Evolutionary conservation across 1,139 yeast genomes (phyloP).

Genomic region (Lodderomyces jiufengensis): DNA sequence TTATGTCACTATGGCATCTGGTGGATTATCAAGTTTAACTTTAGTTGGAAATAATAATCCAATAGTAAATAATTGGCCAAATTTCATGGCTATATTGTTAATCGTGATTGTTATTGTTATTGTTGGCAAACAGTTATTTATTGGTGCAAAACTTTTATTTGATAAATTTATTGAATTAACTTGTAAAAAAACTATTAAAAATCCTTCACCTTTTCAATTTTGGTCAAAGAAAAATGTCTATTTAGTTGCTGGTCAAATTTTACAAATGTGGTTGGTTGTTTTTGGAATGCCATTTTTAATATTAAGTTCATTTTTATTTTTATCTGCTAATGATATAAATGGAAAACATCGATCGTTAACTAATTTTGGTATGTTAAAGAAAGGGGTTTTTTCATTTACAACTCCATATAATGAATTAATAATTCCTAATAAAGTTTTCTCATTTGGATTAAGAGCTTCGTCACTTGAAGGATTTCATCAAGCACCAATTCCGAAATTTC

Average conservation of each 20-base stretch:
- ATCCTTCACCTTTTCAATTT: constrained; percentile 9
- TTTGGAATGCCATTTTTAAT: constrained; percentile 48
- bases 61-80: constrained; percentile 36
- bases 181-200: constrained; percentile 5
- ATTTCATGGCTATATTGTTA: constrained; percentile 40
- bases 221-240: constrained; percentile 21
- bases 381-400: constrained; percentile 25
- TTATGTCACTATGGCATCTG: constrained; percentile 30
- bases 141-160: constrained; percentile 17
- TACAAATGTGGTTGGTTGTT: constrained; percentile 30
- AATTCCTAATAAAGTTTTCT: constrained; percentile 14
- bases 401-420: constrained; percentile 27
- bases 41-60: constrained; percentile 25
- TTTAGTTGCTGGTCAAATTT: constrained; percentile 30
- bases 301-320: constrained; percentile 37
- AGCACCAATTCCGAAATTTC: background rate
- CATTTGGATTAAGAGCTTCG: constrained; percentile 4
- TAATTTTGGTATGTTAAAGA: constrained; percentile 15
- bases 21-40: constrained; percentile 33
- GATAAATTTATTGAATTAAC: constrained; percentile 14
- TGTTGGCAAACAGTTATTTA: constrained; percentile 21
- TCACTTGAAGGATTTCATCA: background rate
- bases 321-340: constrained; percentile 18
- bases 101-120: constrained; percentile 18
- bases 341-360: constrained; percentile 15